Base-by-base conservation (phyloP, 1,284 basidiomycete genomes). In the Ustanciosporium gigantosporum region DNA sequence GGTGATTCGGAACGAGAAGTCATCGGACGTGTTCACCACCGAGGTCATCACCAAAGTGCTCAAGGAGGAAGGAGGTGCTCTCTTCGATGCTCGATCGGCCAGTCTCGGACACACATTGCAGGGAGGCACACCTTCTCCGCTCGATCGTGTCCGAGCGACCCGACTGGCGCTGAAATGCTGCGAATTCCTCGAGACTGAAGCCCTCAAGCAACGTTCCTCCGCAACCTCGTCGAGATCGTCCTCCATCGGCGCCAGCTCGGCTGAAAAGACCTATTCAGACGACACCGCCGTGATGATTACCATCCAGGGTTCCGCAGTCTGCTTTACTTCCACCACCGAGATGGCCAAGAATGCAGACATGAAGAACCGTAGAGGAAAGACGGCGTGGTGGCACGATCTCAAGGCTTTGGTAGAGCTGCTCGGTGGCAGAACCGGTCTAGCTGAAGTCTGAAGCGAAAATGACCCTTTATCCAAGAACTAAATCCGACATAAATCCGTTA, bases 61-160 rank as follows among this genome's bases (percentile, higher is more conserved):
- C 79, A 88, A 88, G 70, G 92, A 96, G 74, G 94, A 98, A 80
- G 94, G 94, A 34, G 85, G 86, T 15, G 77, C 83, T 6, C 82
- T 95, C n/a, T 98, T 97, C 75, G 95, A 98, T 80, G 87, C 94
- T 16, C 88, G 95, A 38, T 89, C 86, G 11, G 95, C 94, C 15
- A 88, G 89, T 3, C 86, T 99, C 17, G 94, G 95, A 9, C 95
- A 98, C 81, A 96, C 92, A 2, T 82, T 98, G 8, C 94, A 99
- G 78, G 94, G 94, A 16, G 91, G 91, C 5, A 87, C 90, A 4
- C 94, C 94, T 3, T 94, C 92, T 0, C 94, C 94, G 0, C 83
- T 90, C 64, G 95, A 98, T 81, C 89, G 94, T 50, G 87, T 89
- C 0, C 88, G 91, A 16, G 94, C 91, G 1, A 88, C 90, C 1